These are phyloP conservation scores for Chlorella sp. DNA, from an alignment of 139 green algal species.

Conservation along the genomic window DNA sequence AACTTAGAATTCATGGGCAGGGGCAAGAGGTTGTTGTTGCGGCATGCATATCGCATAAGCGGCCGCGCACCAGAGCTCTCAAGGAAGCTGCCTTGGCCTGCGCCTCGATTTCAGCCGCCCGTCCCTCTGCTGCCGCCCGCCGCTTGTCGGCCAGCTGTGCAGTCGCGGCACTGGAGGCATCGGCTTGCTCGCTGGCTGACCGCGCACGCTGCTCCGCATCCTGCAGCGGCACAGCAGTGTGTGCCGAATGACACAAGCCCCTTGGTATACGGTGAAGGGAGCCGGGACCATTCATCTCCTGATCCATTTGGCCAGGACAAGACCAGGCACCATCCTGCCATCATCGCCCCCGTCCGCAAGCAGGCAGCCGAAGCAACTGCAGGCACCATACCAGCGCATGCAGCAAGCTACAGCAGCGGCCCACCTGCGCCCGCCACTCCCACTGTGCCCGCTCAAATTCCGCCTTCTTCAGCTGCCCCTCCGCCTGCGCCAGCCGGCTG, in stretches of 20 bases:
- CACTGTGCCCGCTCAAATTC: slow-evolving; percentile 14
- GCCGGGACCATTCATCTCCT: too few relatives aligned
- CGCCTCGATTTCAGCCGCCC: not conserved
- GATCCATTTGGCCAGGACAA: not conserved
- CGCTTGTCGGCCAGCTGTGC: not conserved
- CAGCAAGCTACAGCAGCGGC: not conserved
- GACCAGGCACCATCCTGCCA: not conserved
- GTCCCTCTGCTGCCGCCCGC: not conserved
- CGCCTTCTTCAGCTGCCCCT: slow-evolving; percentile 7
- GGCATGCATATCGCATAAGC: too few relatives aligned
- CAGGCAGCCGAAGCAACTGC: not conserved
- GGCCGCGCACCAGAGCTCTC: slow-evolving; percentile 20
- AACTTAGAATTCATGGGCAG: too few relatives aligned
- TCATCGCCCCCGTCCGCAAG: not conserved
- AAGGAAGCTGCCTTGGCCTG: slow-evolving; percentile 35
- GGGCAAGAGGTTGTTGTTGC: too few relatives aligned
- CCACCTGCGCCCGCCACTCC: slow-evolving; percentile 18
- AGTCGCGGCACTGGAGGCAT: not conserved
- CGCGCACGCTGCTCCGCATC: slow-evolving; percentile 1
- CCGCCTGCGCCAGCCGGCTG: not conserved
- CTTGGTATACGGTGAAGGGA: not conserved
- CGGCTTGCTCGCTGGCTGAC: not conserved
- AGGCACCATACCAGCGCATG: not conserved
- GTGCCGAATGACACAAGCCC: not conserved
- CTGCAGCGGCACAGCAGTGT: not conserved